These are phyloP conservation scores for Trichoderma virens DNA, from an alignment of 495 filamentous ascomycete genomes.

Conservation along the genomic window DNA sequence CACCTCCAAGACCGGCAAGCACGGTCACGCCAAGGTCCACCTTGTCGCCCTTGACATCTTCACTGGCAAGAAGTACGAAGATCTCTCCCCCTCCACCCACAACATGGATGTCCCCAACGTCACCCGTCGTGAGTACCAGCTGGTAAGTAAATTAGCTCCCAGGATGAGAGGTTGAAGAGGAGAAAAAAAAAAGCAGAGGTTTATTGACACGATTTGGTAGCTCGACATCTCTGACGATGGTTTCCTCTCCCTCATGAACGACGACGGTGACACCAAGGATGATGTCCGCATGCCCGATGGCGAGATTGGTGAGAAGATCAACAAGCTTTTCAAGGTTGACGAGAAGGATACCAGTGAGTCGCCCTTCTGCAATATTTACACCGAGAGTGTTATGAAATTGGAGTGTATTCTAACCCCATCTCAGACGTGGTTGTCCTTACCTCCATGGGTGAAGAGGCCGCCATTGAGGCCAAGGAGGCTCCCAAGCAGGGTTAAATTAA, in stretches of 20 bases:
- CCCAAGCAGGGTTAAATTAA: slow-evolving; percentile 22
- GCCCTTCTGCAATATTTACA: neutral
- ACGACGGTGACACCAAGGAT: slow-evolving; percentile 76
- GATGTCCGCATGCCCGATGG: slow-evolving; percentile 91
- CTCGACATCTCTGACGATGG: slow-evolving; percentile 83
- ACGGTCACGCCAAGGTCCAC: slow-evolving; percentile 99
- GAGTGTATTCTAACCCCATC: slow-evolving; percentile 18
- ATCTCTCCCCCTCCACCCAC: slow-evolving; percentile 98
- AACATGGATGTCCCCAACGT: slow-evolving; percentile 99
- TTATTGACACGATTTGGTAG: slow-evolving; percentile 32
- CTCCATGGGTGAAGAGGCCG: slow-evolving; percentile 91
- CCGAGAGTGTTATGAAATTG: neutral
- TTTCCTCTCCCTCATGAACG: slow-evolving; percentile 82
- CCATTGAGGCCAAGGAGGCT: slow-evolving; percentile 91
- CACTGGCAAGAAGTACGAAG: slow-evolving; percentile 98
- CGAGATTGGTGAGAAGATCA: slow-evolving; percentile 76
- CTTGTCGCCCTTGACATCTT: slow-evolving; percentile 97
- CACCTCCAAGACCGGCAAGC: slow-evolving; percentile 99
- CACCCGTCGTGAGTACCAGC: slow-evolving; percentile 79
- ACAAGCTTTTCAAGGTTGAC: slow-evolving; percentile 57
- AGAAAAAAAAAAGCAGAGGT: neutral
- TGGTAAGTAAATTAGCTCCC: slow-evolving; percentile 49
- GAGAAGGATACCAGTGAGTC: slow-evolving; percentile 75
- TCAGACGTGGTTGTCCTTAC: slow-evolving; percentile 83
- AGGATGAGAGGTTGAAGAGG: neutral